These are phyloP conservation scores for Penicillium capsulatum DNA, from an alignment of 2,329 filamentous ascomycete genomes.

Conservation along the genomic window DNA sequence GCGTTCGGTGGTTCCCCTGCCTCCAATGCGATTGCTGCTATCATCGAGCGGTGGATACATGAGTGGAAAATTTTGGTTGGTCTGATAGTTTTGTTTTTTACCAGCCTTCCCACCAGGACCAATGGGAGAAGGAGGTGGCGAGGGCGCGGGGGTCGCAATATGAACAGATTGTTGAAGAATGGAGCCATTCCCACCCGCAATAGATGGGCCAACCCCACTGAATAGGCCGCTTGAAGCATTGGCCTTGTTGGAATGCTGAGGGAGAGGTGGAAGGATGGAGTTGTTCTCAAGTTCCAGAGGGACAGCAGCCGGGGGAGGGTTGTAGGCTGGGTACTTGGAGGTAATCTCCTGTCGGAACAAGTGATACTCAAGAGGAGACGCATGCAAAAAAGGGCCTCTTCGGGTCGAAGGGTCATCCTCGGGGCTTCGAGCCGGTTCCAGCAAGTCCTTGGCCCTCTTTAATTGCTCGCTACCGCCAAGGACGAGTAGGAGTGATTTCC, in stretches of 20 bases:
- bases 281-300: slow-evolving; percentile 87
- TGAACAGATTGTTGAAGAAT: slow-evolving; percentile 95
- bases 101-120: slow-evolving; percentile 80
- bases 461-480: slow-evolving; percentile 78
- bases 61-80: slow-evolving; percentile 97
- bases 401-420: slow-evolving; percentile 45
- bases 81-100: slow-evolving; percentile 99
- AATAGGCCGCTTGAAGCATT: slow-evolving; percentile 61
- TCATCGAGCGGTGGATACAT: slow-evolving; percentile 91
- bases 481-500: slow-evolving; percentile 83
- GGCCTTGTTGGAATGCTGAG: slow-evolving; percentile 64
- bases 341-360: slow-evolving; percentile 94
- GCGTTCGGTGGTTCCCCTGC: slow-evolving; percentile 76
- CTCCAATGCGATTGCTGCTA: slow-evolving; percentile 82
- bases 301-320: slow-evolving; percentile 76
- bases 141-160: slow-evolving; percentile 96
- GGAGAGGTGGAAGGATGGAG: slow-evolving; percentile 79
- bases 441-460: slow-evolving; percentile 66
- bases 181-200: slow-evolving; percentile 51
- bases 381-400: slow-evolving; percentile 76
- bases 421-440: slow-evolving; percentile 53
- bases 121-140: slow-evolving; percentile 86
- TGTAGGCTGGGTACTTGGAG: slow-evolving; percentile 95
- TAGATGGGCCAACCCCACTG: slow-evolving; percentile 50
- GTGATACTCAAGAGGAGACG: slow-evolving; percentile 93